phyloP scores from a whole-genome alignment of 352 stramenopile species.

The Globisporangium cederbergense region DNA sequence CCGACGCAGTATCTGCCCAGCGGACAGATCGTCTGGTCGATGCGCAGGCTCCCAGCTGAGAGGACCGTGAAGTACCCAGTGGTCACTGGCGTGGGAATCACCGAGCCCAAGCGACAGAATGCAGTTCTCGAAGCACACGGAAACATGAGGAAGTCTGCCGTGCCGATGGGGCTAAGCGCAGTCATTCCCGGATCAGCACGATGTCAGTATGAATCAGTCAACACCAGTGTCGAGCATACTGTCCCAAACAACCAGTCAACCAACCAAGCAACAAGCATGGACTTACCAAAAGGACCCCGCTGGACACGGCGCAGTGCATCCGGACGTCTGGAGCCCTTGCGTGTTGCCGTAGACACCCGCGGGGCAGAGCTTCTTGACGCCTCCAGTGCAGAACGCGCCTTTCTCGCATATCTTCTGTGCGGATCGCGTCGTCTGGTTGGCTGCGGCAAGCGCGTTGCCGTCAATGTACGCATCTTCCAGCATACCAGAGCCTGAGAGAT shows the following conservation, averaged over 20 bases:
- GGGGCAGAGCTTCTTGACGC: slow-evolving; percentile 52
- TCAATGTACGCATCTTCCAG: slow-evolving; percentile 46
- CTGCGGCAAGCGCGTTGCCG: slow-evolving; percentile 22
- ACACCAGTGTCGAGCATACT: not conserved
- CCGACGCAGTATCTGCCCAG: slow-evolving; percentile 56
- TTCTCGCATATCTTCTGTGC: slow-evolving; percentile 46
- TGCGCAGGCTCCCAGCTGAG: slow-evolving; percentile 26
- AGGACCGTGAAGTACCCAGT: slow-evolving; percentile 49
- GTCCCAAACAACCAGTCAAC: not conserved
- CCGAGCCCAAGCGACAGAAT: slow-evolving; percentile 53
- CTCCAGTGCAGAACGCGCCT: slow-evolving; percentile 50
- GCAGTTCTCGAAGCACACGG: slow-evolving; percentile 31
- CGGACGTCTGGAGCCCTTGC: slow-evolving; percentile 31
- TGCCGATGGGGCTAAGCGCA: slow-evolving; percentile 37
- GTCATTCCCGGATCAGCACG: not conserved
- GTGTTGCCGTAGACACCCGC: slow-evolving; percentile 41
- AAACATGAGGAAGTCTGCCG: slow-evolving; percentile 27
- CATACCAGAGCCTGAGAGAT: slow-evolving; percentile 4
- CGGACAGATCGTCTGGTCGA: slow-evolving; percentile 53
- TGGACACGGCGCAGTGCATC: slow-evolving; percentile 56
- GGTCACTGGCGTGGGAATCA: slow-evolving; percentile 29
- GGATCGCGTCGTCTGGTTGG: slow-evolving; percentile 40
- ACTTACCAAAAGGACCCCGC: slow-evolving; percentile 62
- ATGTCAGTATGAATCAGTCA: not conserved
- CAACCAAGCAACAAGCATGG: not conserved